A percentile compares a stretch with the other conserved stretches of the same genome.
phyloP scores from a whole-genome alignment of 768 basidiomycete genomes.

The Stropharia rugosoannulata region DNA sequence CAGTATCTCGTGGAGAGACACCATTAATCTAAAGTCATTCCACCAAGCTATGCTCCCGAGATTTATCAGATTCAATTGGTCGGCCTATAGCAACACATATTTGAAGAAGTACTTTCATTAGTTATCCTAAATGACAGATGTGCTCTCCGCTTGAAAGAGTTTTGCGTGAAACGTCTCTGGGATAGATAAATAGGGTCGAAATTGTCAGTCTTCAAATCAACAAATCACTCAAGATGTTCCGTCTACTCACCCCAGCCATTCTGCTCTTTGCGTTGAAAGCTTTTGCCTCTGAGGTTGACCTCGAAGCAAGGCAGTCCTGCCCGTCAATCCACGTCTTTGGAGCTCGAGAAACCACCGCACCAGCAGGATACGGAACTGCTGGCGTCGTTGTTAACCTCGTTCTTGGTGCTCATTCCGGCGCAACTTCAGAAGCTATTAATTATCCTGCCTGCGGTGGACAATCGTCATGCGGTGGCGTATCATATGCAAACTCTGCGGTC shows the following conservation, averaged over 20 bases:
- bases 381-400: conserved; percentile 26
- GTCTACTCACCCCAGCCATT: conserved; percentile 9
- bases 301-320: conserved; percentile 19
- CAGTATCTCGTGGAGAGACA: too few relatives aligned
- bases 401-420: conserved; percentile 24
- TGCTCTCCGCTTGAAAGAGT: too few relatives aligned
- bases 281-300: conserved; percentile 7
- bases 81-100: too few relatives aligned
- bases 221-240: conserved; percentile 9
- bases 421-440: conserved; percentile 31
- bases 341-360: conserved; percentile 31
- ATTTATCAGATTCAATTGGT: too few relatives aligned
- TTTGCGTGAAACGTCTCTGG: too few relatives aligned
- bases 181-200: too few relatives aligned
- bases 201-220: neutral
- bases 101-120: too few relatives aligned
- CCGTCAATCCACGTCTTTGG: conserved; percentile 33
- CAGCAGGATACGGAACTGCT: conserved; percentile 30
- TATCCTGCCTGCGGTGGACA: conserved; percentile 36
- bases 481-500: conserved; percentile 29
- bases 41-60: too few relatives aligned
- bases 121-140: too few relatives aligned
- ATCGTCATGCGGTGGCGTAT: conserved; percentile 27
- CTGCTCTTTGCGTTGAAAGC: conserved; percentile 16
- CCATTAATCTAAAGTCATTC: too few relatives aligned